Conservation (phyloP, 441 rosid species). For the Pelargonium citronellum region DNA sequence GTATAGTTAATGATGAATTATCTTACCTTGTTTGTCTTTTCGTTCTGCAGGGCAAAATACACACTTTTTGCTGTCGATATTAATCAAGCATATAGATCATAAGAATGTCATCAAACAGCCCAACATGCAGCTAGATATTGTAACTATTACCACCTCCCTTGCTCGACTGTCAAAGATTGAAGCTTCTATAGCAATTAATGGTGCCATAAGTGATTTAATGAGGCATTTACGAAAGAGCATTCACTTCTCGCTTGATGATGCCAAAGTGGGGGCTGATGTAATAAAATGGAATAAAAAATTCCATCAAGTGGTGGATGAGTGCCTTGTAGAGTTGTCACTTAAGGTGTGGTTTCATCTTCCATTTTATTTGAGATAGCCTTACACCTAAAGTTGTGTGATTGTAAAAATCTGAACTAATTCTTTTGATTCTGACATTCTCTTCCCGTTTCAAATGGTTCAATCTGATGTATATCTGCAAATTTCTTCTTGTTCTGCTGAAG, state of each 20-base stretch:
- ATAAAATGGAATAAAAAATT: slow-evolving; percentile 53
- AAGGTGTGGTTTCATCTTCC: slow-evolving; percentile 56
- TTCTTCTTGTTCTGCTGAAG: slow-evolving; percentile 8
- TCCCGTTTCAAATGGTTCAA: slow-evolving; percentile 8
- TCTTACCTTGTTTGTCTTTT: slow-evolving; percentile 23
- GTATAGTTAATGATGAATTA: slow-evolving; percentile 18
- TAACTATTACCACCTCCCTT: slow-evolving; percentile 55
- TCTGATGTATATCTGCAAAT: neutral
- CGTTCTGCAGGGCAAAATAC: slow-evolving; percentile 58
- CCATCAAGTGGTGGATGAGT: slow-evolving; percentile 66
- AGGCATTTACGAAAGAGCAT: slow-evolving; percentile 75
- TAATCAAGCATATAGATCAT: slow-evolving; percentile 95
- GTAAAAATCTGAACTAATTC: slow-evolving; percentile 2
- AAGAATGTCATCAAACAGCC: slow-evolving; percentile 61
- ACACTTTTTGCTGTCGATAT: slow-evolving; percentile 54
- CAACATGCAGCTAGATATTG: slow-evolving; percentile 50
- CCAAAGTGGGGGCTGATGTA: slow-evolving; percentile 50
- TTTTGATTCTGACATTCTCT: slow-evolving; percentile 10
- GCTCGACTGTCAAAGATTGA: slow-evolving; percentile 56
- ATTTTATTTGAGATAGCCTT: neutral
- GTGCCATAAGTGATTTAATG: slow-evolving; percentile 67
- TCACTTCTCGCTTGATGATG: slow-evolving; percentile 67
- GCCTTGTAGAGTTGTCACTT: slow-evolving; percentile 62
- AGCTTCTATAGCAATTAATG: slow-evolving; percentile 49
- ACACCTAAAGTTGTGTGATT: slow-evolving; percentile 9